Conservation (phyloP, 768 basidiomycete species). For the Boletellus ananas region DNA sequence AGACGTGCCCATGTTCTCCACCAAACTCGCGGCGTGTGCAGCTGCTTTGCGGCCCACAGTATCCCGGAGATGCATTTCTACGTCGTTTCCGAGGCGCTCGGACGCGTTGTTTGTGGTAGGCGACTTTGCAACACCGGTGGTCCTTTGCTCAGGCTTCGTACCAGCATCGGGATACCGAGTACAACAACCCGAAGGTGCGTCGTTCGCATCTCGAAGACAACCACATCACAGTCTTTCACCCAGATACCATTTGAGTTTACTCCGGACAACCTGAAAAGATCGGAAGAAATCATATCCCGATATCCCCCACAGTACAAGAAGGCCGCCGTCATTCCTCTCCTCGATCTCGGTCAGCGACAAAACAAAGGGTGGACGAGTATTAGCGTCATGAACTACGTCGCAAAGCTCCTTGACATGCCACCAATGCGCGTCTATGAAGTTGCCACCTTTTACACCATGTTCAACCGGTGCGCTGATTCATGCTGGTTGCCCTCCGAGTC, state of each 20-base stretch:
- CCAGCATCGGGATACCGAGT: conserved; percentile 91
- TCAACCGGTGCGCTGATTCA: conserved; percentile 74
- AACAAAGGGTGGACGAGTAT: conserved; percentile 99
- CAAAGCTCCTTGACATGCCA: conserved; percentile 87
- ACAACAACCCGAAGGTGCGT: conserved; percentile 87
- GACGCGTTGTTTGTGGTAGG: conserved; percentile 87
- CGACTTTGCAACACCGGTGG: conserved; percentile 19
- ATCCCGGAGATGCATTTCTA: conserved; percentile 31
- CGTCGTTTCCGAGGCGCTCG: conserved; percentile 50
- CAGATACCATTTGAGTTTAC: conserved; percentile 91
- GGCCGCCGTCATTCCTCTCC: conserved; percentile 93
- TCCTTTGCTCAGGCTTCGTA: conserved; percentile 13
- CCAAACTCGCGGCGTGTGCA: conserved; percentile 11
- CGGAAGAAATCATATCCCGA: conserved; percentile 83
- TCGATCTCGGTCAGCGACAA: conserved; percentile 95
- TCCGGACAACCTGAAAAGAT: conserved; percentile 76
- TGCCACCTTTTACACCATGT: conserved; percentile 99
- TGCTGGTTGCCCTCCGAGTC: not conserved
- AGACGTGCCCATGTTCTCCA: conserved; percentile 19
- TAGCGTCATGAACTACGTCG: conserved; percentile 98
- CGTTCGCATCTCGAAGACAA: not conserved
- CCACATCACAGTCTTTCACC: not conserved
- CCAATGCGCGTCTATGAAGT: conserved; percentile 99
- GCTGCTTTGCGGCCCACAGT: conserved; percentile 16
- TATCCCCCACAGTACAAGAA: conserved; percentile 99